Percentiles rank a stretch among this genome's conserved stretches.
Evolutionary conservation across 768 basidiomycete species (phyloP).

Genomic region (Suillus brevipes): DNA sequence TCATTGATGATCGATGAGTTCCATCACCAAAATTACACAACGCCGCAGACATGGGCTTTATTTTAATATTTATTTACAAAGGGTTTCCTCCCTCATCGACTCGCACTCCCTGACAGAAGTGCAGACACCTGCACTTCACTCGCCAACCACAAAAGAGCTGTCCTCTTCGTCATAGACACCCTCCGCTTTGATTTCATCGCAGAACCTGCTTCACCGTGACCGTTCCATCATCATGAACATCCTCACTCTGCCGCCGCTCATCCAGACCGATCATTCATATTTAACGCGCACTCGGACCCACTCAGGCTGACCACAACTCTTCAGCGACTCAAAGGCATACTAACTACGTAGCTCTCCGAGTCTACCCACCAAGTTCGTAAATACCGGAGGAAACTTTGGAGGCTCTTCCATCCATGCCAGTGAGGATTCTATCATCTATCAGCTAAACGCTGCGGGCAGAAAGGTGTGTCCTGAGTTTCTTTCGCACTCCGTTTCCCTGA

Average conservation of each 20-base stretch:
- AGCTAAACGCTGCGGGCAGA: slow-evolving; percentile 59
- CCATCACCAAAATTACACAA: no score
- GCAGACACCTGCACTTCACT: slow-evolving; percentile 37
- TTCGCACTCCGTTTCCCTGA: slow-evolving; percentile 3
- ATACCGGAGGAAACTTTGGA: slow-evolving; percentile 91
- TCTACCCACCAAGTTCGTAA: slow-evolving; percentile 92
- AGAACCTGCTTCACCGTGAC: slow-evolving; percentile 54
- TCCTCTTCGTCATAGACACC: slow-evolving; percentile 88
- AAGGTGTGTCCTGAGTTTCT: slow-evolving; percentile 44
- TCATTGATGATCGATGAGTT: no score
- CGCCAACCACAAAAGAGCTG: slow-evolving; percentile 75
- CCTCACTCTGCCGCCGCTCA: slow-evolving; percentile 60
- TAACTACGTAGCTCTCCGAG: slow-evolving; percentile 97
- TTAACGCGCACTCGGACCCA: slow-evolving; percentile 89
- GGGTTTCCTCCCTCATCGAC: slow-evolving; percentile 86
- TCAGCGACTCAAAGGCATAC: slow-evolving; percentile 91
- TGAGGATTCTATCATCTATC: slow-evolving; percentile 89
- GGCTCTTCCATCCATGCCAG: slow-evolving; percentile 74
- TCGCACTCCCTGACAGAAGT: slow-evolving; percentile 29
- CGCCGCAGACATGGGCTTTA: no score
- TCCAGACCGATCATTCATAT: slow-evolving; percentile 80
- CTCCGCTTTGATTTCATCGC: slow-evolving; percentile 91
- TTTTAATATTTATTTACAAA: slow-evolving; percentile 90
- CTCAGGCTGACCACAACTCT: slow-evolving; percentile 95
- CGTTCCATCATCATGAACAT: slow-evolving; percentile 82